Evolutionary conservation across 164 flowering plant species (phyloP), one percentile per base, ranked within the genome.

Genomic region (Piper longum): DNA sequence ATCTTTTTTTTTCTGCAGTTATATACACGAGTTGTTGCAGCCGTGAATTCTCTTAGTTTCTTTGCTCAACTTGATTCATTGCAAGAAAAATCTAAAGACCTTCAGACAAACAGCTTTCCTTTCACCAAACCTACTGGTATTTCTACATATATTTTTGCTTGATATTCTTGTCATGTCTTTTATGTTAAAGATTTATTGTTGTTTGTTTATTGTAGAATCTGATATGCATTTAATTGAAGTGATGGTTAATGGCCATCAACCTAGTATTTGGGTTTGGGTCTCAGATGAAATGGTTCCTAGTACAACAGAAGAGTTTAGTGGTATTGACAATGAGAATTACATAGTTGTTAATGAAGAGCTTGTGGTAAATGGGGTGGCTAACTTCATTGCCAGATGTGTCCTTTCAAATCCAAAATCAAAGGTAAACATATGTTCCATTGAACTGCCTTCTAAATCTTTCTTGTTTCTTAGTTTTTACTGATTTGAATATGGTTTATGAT

Each of bases 191-290:
- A n/a, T 62, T 44, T 7, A 39, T 13, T 40, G 45, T 43, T 45
- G 41, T 43, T 59, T 71, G 59, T 55, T 71, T 70, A 43, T 63
- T 54, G 13, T 66, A 88, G 96, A 75, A 68, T 66, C 69, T 51
- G 96, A 88, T 80, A 36, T 82, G 73, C 76, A 80, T 42, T 62
- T 78, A 43, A 88, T 78, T 45, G 97, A 89, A 69, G 66, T 77
- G 62, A 62, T 93, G 43, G 71, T 93, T 19, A 84, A 81, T 71
- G 79, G 83, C 56, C 83, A 76, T 70, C 70, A 59, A 18, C 87
- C 96, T 16, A 86, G 91, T 77, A 83, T 91, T 91, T 92, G 96
- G 98, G 97, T 93, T 16, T 93, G 91, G 95, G 91, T 93, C 41
- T 75, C 91, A 45, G 88, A 86, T 70, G 96, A 89, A 3, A 83